Evolutionary conservation across 2,329 filamentous ascomycete genomes (phyloP).

Genomic region (Fusarium pilosicola): DNA sequence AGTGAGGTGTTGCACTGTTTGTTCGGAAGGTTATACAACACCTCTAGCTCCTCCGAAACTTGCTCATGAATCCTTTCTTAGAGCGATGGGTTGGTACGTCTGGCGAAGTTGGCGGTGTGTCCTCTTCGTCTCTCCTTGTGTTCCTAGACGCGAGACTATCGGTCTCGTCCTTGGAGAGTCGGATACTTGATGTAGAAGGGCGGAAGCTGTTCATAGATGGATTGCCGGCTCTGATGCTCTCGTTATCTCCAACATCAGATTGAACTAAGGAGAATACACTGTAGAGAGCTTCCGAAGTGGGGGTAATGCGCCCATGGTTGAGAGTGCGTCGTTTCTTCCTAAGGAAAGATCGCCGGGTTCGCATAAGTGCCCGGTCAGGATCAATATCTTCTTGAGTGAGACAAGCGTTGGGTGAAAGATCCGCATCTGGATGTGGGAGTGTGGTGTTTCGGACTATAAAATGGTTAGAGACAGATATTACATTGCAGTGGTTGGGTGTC

Average conservation of each 20-base stretch:
- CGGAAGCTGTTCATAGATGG: slow-evolving; percentile 45
- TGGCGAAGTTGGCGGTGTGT: slow-evolving; percentile 51
- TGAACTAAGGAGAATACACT: slow-evolving; percentile 49
- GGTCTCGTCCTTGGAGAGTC: slow-evolving; percentile 51
- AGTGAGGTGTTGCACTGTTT: slow-evolving; percentile 15
- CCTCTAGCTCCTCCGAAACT: slow-evolving; percentile 39
- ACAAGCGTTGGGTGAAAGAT: slow-evolving; percentile 65
- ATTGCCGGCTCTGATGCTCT: slow-evolving; percentile 37
- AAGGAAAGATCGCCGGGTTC: slow-evolving; percentile 59
- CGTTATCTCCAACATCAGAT: slow-evolving; percentile 37
- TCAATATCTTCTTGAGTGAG: slow-evolving; percentile 66
- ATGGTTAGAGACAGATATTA: slow-evolving; percentile 7
- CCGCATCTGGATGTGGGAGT: slow-evolving; percentile 69
- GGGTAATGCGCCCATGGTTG: slow-evolving; percentile 57
- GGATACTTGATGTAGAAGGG: slow-evolving; percentile 47
- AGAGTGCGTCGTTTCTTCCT: slow-evolving; percentile 57
- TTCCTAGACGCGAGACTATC: slow-evolving; percentile 50
- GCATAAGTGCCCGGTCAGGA: slow-evolving; percentile 53
- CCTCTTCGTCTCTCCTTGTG: slow-evolving; percentile 44
- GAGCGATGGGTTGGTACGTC: slow-evolving; percentile 45
- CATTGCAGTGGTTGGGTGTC: neutral
- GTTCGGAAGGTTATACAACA: slow-evolving; percentile 5
- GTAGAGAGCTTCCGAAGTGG: slow-evolving; percentile 47
- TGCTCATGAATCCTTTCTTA: slow-evolving; percentile 43
- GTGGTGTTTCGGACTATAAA: slow-evolving; percentile 65